Evolutionary conservation across 164 flowering plant genomes (phyloP).

Genomic region (Sextonia rubra): DNA sequence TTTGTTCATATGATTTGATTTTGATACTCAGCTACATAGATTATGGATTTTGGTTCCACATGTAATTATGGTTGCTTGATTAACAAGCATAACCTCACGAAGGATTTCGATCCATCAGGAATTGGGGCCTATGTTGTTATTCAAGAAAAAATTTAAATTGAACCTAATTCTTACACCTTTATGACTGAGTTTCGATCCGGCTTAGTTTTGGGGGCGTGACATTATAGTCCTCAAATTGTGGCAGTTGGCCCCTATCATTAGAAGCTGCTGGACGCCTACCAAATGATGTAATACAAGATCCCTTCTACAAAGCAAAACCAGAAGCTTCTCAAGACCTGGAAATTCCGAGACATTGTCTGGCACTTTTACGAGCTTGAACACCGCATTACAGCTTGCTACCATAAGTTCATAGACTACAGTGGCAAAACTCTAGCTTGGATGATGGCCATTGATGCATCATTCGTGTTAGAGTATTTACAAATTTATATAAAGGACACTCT

Average conservation of each 20-base stretch:
- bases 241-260: slow-evolving; percentile 19
- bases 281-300: slow-evolving; percentile 15
- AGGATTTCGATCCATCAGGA: no score
- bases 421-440: slow-evolving; percentile 14
- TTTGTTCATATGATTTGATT: no score
- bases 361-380: slow-evolving; percentile 4
- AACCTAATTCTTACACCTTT: no score
- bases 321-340: not conserved
- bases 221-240: slow-evolving; percentile 18
- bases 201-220: no score
- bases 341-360: slow-evolving; percentile 6
- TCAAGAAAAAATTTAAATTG: no score
- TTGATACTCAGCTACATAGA: no score
- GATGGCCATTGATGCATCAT: slow-evolving; percentile 11
- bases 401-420: slow-evolving; percentile 7
- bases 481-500: not conserved
- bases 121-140: no score
- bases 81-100: no score
- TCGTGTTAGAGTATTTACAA: slow-evolving; percentile 12
- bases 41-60: no score
- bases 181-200: no score
- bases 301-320: slow-evolving; percentile 6
- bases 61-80: no score
- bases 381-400: slow-evolving; percentile 8
- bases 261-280: slow-evolving; percentile 7